Evolutionary conservation across 352 stramenopile species (phyloP).

Genomic region (Aphanomyces cochlioides): DNA sequence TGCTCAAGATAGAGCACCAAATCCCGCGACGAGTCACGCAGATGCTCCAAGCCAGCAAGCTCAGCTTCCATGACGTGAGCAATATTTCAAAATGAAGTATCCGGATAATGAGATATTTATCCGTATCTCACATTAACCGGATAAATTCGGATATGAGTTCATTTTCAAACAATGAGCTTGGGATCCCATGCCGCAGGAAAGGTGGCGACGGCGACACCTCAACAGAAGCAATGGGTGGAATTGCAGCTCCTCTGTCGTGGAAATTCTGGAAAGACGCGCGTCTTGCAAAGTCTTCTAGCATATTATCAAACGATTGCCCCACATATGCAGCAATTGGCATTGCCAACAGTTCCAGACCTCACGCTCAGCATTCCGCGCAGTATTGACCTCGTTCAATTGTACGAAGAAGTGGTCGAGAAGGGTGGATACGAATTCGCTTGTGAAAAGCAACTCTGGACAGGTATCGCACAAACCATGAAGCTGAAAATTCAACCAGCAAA

Average conservation of each 20-base stretch:
- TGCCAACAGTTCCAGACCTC: conserved; percentile 21
- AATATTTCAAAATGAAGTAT: background rate
- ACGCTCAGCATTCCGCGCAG: conserved; percentile 24
- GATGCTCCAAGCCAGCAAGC: conserved; percentile 9
- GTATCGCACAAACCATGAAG: conserved; percentile 47
- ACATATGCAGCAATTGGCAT: conserved; percentile 14
- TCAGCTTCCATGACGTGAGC: conserved; percentile 21
- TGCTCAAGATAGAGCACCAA: conserved; percentile 22
- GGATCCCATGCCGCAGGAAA: background rate
- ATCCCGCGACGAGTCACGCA: conserved; percentile 28
- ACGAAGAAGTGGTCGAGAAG: conserved; percentile 71
- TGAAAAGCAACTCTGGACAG: conserved; percentile 51
- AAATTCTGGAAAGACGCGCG: conserved; percentile 22
- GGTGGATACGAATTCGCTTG: conserved; percentile 56
- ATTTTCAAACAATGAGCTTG: background rate
- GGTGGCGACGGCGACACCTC: background rate
- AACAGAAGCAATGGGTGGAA: conserved; percentile 31
- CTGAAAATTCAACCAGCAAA: conserved; percentile 59
- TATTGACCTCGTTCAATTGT: conserved; percentile 78
- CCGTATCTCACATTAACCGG: no score
- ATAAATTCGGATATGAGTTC: conserved; percentile 3
- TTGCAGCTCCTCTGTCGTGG: conserved; percentile 27
- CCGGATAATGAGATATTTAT: background rate
- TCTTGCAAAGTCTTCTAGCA: conserved; percentile 26
- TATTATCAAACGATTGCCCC: conserved; percentile 19